phyloP scores from a whole-genome alignment of 1,139 yeast species.

The Kodamaea ohmeri region DNA sequence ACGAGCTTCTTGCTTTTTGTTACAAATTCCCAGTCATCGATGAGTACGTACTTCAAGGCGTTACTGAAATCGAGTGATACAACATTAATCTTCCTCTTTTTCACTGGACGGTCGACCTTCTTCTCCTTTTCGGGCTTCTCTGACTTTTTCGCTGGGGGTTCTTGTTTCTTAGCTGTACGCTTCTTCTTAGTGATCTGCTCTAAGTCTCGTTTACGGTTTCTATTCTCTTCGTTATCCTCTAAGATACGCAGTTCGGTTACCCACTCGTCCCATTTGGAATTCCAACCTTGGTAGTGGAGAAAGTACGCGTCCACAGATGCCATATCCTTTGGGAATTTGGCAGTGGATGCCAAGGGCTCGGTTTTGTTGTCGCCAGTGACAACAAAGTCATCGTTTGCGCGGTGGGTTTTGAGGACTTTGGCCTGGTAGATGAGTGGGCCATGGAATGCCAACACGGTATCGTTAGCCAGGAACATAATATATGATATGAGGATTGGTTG shows the following conservation, averaged over 20 bases:
- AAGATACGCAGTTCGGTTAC: constrained; percentile 67
- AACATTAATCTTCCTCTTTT: constrained; percentile 15
- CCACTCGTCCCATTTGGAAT: constrained; percentile 97
- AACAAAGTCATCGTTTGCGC: constrained; percentile 46
- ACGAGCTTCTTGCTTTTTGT: constrained; percentile 76
- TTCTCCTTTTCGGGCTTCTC: constrained; percentile 10
- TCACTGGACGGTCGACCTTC: constrained; percentile 6
- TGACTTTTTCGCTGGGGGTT: constrained; percentile 1
- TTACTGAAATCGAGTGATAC: constrained; percentile 16
- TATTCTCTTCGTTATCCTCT: constrained; percentile 66
- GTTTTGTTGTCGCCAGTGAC: constrained; percentile 40
- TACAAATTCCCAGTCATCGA: constrained; percentile 90
- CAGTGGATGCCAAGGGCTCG: constrained; percentile 34
- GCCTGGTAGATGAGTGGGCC: constrained; percentile 93
- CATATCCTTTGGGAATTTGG: constrained; percentile 29
- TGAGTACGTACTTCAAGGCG: constrained; percentile 63
- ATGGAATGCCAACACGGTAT: constrained; percentile 76
- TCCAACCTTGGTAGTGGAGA: constrained; percentile 96
- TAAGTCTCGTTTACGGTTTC: constrained; percentile 61
- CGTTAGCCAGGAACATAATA: constrained; percentile 29
- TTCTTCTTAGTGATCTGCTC: constrained; percentile 36
- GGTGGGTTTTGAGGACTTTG: constrained; percentile 64
- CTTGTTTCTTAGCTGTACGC: constrained; percentile 7
- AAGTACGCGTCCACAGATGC: constrained; percentile 48
- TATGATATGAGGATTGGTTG: too few species aligned